Evolutionary conservation across 257 asterid species (phyloP), one percentile per base, ranked within the genome.

Genomic region (Fraxinus cuspidata): DNA sequence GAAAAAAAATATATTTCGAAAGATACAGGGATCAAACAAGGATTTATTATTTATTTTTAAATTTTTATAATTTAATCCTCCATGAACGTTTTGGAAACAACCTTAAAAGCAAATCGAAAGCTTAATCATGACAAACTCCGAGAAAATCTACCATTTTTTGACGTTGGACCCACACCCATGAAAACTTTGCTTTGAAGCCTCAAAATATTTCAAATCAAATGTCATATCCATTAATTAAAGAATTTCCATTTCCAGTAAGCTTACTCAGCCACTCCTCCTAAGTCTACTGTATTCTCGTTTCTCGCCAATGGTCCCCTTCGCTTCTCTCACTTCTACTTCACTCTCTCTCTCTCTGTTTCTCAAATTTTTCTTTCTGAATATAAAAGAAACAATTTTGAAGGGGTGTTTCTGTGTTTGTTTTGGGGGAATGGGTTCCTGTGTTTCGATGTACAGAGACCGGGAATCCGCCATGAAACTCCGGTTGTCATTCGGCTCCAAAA

Each of bases 391-490:
- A 4, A 0, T 63, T 63, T 10, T 27, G 18, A 25, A 63, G 16
- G 6, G 18, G 18, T 11, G 34, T 21, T 58, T 58, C 67, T 21
- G 12, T 63, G 32, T 23, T 34, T 63, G 69, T 23, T 63, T 63
- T 8, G 34, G 32, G 69, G 19, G 31, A 70, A 70, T 70, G 74
- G 74, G 74, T 34, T 70, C 74, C 18, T 70, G 74, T 37, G 74
- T 35, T n/a, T 70, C 74, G 13, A 32, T 70, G 13, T 56, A 70
- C 7, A 70, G 37, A 70, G 29, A 37, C n/a, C 74, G n/a, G 47
- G 27, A 37, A 19, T 35, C 74, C 29, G 74, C 53, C 74, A 9
- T 34, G 53, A 70, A 70, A 31, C 29, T 37, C 51, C 29, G 74
- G 27, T 8, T 19, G 74, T 70, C 74, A 18, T 70, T n/a, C 4